Percentiles rank a stretch among this genome's conserved stretches.
These are phyloP conservation scores for Drechslerella stenobrocha DNA, from an alignment of 2,329 filamentous ascomycete species.

Conservation along the genomic window DNA sequence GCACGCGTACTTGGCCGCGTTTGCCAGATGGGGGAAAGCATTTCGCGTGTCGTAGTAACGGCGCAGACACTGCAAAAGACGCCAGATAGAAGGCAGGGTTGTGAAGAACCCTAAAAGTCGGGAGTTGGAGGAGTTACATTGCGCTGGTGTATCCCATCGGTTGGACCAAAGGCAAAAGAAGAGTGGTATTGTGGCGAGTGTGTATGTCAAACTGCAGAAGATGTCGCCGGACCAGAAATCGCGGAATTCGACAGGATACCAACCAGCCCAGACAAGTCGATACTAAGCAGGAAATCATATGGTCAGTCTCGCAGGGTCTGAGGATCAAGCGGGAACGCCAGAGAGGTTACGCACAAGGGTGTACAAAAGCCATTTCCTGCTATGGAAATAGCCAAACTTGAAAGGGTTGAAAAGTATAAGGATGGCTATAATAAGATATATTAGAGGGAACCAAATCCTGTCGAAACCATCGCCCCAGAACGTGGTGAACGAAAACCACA, in stretches of 20 bases:
- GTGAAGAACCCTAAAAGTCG: slow-evolving; percentile 82
- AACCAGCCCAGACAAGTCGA: slow-evolving; percentile 78
- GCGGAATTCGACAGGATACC: slow-evolving; percentile 92
- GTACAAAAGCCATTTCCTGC: slow-evolving; percentile 82
- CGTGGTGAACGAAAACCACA: slow-evolving; percentile 81
- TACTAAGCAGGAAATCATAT: slow-evolving; percentile 58
- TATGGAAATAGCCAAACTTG: slow-evolving; percentile 72
- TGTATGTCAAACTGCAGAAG: slow-evolving; percentile 93
- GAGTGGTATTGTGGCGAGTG: slow-evolving; percentile 82
- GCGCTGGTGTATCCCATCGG: slow-evolving; percentile 70
- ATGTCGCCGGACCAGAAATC: slow-evolving; percentile 98
- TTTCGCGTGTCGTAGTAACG: slow-evolving; percentile 86
- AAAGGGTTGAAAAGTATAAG: slow-evolving; percentile 75
- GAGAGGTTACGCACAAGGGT: slow-evolving; percentile 64
- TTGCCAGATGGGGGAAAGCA: slow-evolving; percentile 87
- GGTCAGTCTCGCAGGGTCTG: too few species aligned
- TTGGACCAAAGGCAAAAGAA: slow-evolving; percentile 94
- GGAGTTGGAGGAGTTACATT: slow-evolving; percentile 85
- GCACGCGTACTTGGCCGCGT: slow-evolving; percentile 86
- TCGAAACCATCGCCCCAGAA: slow-evolving; percentile 56
- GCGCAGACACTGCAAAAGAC: slow-evolving; percentile 83
- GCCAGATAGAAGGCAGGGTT: slow-evolving; percentile 83
- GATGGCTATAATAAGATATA: slow-evolving; percentile 71
- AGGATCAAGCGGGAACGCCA: slow-evolving; percentile 53
- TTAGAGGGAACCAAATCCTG: slow-evolving; percentile 81